phyloP scores from a whole-genome alignment of 1,139 yeast genomes.

The Fermentozyma sake region DNA sequence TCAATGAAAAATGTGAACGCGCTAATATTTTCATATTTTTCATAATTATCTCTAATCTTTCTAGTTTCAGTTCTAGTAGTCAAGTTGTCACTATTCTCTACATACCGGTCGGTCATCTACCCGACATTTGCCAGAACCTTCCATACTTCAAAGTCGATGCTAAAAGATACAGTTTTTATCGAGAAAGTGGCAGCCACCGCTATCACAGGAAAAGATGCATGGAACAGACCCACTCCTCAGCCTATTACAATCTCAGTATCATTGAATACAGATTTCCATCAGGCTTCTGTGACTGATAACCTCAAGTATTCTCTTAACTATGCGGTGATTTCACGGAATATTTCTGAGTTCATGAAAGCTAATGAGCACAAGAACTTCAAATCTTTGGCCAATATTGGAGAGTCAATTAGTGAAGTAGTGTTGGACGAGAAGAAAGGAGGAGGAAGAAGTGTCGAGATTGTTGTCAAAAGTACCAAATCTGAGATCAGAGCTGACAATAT shows the following conservation, averaged over 20 bases:
- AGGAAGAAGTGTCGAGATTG: slow-evolving; percentile 46
- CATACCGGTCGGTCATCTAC: too few relatives aligned
- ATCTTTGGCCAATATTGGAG: slow-evolving; percentile 55
- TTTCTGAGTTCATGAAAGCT: slow-evolving; percentile 47
- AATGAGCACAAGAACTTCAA: slow-evolving; percentile 46
- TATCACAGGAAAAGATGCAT: slow-evolving; percentile 69
- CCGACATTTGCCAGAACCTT: too few relatives aligned
- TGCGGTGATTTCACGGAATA: slow-evolving; percentile 71
- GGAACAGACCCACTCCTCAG: slow-evolving; percentile 69
- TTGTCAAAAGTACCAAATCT: slow-evolving; percentile 47
- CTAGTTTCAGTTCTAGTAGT: too few relatives aligned
- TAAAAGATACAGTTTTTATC: slow-evolving; percentile 53
- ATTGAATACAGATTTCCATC: slow-evolving; percentile 62
- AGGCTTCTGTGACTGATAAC: slow-evolving; percentile 74
- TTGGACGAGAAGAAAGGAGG: slow-evolving; percentile 46
- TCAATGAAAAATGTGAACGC: too few relatives aligned
- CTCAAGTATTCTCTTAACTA: slow-evolving; percentile 78
- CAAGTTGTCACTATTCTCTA: too few relatives aligned
- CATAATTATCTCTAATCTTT: too few relatives aligned
- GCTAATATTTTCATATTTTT: too few relatives aligned
- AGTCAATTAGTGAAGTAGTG: slow-evolving; percentile 45
- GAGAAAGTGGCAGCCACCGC: slow-evolving; percentile 58
- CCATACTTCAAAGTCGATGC: too few relatives aligned
- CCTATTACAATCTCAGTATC: slow-evolving; percentile 59
- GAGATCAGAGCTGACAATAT: slow-evolving; percentile 54